These are phyloP conservation scores for Apiospora marii DNA, from an alignment of 2,329 filamentous ascomycete species.

Conservation along the genomic window DNA sequence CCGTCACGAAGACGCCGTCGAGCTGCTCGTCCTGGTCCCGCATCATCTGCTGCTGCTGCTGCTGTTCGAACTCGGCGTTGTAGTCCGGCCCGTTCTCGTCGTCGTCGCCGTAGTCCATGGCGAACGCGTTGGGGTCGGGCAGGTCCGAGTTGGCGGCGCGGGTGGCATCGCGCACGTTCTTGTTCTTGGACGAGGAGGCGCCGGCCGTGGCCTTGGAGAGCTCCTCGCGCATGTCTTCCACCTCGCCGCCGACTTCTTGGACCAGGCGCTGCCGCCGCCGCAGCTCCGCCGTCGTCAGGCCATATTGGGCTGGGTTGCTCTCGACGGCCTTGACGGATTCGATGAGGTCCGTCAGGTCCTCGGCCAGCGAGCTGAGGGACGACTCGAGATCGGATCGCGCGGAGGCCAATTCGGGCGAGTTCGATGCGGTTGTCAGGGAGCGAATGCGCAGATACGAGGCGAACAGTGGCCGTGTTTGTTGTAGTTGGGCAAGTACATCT, in stretches of 20 bases:
- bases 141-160: conserved; percentile 51
- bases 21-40: conserved; percentile 92
- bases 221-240: conserved; percentile 89
- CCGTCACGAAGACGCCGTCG: conserved; percentile 91
- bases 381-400: conserved; percentile 74
- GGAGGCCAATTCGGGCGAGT: conserved; percentile 84
- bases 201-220: conserved; percentile 62
- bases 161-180: conserved; percentile 40
- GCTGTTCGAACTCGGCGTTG: conserved; percentile 86
- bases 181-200: conserved; percentile 22
- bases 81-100: conserved; percentile 57
- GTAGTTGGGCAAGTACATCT: conserved; percentile 86
- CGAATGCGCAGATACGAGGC: conserved; percentile 95
- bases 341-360: conserved; percentile 88
- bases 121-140: conserved; percentile 62
- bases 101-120: conserved; percentile 56
- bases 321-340: conserved; percentile 89
- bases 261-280: conserved; percentile 81
- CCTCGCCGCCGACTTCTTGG: conserved; percentile 85
- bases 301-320: conserved; percentile 85
- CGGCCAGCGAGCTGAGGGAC: conserved; percentile 72
- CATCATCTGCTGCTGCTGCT: conserved; percentile 91
- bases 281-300: conserved; percentile 84
- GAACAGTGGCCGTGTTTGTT: conserved; percentile 84
- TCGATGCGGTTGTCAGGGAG: conserved; percentile 62